Percentiles rank a stretch among this genome's conserved stretches.
These are phyloP conservation scores for Gryganskiella cystojenkinii DNA, from an alignment of 192 early-diverging fungal genomes.

Conservation along the genomic window DNA sequence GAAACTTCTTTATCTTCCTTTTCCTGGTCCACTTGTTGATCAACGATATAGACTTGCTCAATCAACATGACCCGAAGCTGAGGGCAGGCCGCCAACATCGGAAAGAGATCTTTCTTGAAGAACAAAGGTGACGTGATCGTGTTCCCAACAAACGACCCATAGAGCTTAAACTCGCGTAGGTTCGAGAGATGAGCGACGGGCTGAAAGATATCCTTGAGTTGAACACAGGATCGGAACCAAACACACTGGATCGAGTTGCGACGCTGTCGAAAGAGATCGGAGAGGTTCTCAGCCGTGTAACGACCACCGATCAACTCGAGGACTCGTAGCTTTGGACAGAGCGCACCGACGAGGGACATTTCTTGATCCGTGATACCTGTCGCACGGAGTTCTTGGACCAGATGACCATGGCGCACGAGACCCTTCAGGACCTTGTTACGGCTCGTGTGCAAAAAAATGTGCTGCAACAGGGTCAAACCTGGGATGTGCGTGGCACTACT, in stretches of 20 bases:
- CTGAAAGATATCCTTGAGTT: constrained; percentile 39
- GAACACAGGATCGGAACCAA: constrained; percentile 33
- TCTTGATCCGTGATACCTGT: constrained; percentile 52
- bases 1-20: background rate
- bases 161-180: constrained; percentile 40
- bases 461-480: constrained; percentile 19
- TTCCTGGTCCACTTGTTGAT: constrained; percentile 29
- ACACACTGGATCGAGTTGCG: constrained; percentile 32
- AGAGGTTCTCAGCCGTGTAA: constrained; percentile 28
- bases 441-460: constrained; percentile 34
- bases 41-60: constrained; percentile 40
- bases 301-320: constrained; percentile 47
- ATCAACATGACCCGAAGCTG: constrained; percentile 20
- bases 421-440: constrained; percentile 39
- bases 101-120: constrained; percentile 40
- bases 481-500: background rate
- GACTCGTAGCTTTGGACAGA: constrained; percentile 37
- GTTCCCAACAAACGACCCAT: constrained; percentile 52
- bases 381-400: constrained; percentile 37
- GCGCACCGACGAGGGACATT: constrained; percentile 16
- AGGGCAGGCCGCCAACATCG: constrained; percentile 28
- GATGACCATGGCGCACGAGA: constrained; percentile 26
- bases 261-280: constrained; percentile 29
- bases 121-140: constrained; percentile 50
- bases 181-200: constrained; percentile 24